phyloP scores from a whole-genome alignment of 495 filamentous ascomycete genomes.

The Podospora bellae-mahoneyi region DNA sequence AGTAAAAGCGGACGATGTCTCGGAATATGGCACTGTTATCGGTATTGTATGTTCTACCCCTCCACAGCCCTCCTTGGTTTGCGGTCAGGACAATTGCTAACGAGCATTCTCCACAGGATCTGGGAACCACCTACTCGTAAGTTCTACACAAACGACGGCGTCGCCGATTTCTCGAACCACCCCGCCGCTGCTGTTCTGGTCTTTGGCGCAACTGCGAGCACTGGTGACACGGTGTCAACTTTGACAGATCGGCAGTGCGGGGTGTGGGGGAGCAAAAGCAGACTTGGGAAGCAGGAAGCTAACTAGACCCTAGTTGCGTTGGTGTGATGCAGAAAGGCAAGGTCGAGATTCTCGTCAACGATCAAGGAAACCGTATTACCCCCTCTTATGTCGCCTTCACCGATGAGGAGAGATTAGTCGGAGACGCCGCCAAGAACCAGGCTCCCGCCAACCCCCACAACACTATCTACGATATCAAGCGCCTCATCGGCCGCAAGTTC shows the following conservation, averaged over 20 bases:
- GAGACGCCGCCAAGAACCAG: constrained; percentile 99
- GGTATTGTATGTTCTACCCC: constrained; percentile 64
- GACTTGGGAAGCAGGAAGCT: constrained; percentile 18
- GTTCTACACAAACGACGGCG: constrained; percentile 10
- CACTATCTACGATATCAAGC: constrained; percentile 94
- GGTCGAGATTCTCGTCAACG: constrained; percentile 95
- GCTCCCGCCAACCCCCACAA: constrained; percentile 85
- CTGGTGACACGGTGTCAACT: constrained; percentile 18
- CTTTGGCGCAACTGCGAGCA: background rate
- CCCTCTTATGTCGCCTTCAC: constrained; percentile 98
- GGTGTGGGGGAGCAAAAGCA: background rate
- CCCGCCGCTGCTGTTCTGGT: background rate
- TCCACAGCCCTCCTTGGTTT: background rate
- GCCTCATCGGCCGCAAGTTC: constrained; percentile 87
- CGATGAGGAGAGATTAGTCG: constrained; percentile 94
- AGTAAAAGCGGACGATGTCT: constrained; percentile 69
- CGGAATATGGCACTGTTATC: constrained; percentile 86
- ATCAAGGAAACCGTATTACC: constrained; percentile 98
- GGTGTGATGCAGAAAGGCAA: constrained; percentile 99
- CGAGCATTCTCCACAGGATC: constrained; percentile 52
- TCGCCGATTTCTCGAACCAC: background rate
- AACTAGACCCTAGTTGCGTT: constrained; percentile 54
- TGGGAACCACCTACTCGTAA: constrained; percentile 96
- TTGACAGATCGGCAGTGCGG: background rate
- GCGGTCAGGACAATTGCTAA: constrained; percentile 13